A percentile compares a stretch with the other conserved stretches of the same genome.
These are phyloP conservation scores for Strombidium stylifer DNA, from an alignment of 73 alveolate species.

Conservation along the genomic window DNA sequence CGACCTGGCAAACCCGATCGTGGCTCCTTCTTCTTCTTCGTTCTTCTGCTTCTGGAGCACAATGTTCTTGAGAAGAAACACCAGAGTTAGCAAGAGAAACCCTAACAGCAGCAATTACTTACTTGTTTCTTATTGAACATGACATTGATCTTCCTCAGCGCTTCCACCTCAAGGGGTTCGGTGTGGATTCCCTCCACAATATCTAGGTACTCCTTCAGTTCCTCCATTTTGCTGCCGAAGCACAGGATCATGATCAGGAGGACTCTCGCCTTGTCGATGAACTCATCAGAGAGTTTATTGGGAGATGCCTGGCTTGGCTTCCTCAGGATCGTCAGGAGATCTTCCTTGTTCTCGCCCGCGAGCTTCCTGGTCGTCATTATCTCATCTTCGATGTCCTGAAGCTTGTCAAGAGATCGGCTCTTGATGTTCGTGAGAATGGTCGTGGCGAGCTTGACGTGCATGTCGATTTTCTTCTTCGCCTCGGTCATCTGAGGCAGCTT, in stretches of 20 bases:
- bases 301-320: not conserved
- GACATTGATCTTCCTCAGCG: too few relatives aligned
- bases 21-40: too few relatives aligned
- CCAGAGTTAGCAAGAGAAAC: not conserved
- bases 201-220: not conserved
- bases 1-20: too few relatives aligned
- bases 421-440: conserved; percentile 36
- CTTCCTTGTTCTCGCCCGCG: not conserved
- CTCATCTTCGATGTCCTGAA: conserved; percentile 52
- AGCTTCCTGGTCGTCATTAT: conserved; percentile 27
- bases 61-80: too few relatives aligned
- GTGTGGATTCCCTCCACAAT: not conserved
- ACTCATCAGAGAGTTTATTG: conserved; percentile 8
- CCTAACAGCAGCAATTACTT: too few relatives aligned
- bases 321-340: conserved; percentile 13
- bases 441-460: conserved; percentile 50
- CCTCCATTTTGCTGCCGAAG: conserved; percentile 4
- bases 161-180: conserved; percentile 5
- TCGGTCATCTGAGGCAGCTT: conserved; percentile 50
- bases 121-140: too few relatives aligned
- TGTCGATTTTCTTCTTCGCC: conserved; percentile 53
- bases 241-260: conserved; percentile 30
- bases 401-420: conserved; percentile 36
- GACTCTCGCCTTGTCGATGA: conserved; percentile 31
- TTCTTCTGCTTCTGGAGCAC: too few relatives aligned